Conservation (phyloP, 495 filamentous ascomycete genomes). For the Tuber umbilicatum region DNA sequence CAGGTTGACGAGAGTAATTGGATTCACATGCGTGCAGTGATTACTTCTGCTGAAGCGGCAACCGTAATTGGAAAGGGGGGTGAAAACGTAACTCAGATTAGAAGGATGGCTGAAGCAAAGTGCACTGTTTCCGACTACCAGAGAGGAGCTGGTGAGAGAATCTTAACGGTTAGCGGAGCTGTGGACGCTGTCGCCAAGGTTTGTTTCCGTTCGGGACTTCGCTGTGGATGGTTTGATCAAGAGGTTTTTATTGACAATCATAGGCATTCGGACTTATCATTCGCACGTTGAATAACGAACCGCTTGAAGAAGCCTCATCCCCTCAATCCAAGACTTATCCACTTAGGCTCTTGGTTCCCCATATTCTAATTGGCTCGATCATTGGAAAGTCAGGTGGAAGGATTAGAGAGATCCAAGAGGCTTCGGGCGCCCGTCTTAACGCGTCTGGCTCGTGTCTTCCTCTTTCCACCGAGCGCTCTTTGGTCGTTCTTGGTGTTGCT, state of each 20-base stretch:
- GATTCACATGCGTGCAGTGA: slow-evolving; percentile 94
- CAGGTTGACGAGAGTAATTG: slow-evolving; percentile 83
- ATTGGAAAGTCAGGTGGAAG: slow-evolving; percentile 92
- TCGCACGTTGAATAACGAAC: slow-evolving; percentile 94
- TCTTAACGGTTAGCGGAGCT: slow-evolving; percentile 88
- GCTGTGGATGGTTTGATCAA: slow-evolving; percentile 6
- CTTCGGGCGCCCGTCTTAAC: slow-evolving; percentile 91
- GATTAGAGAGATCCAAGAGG: slow-evolving; percentile 97
- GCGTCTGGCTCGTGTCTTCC: slow-evolving; percentile 92
- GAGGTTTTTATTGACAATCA: slow-evolving; percentile 17
- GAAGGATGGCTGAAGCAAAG: slow-evolving; percentile 84
- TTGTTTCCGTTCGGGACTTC: slow-evolving; percentile 41
- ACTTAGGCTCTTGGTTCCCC: slow-evolving; percentile 87
- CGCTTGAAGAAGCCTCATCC: slow-evolving; percentile 74
- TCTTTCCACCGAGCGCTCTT: slow-evolving; percentile 86
- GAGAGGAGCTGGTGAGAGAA: slow-evolving; percentile 91
- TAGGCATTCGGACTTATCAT: slow-evolving; percentile 98
- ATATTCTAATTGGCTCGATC: slow-evolving; percentile 96
- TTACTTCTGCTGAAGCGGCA: slow-evolving; percentile 92
- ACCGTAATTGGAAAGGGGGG: slow-evolving; percentile 98
- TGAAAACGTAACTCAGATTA: slow-evolving; percentile 94
- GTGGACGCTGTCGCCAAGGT: slow-evolving; percentile 98
- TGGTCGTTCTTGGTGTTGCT: slow-evolving; percentile 86
- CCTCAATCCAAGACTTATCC: slow-evolving; percentile 95
- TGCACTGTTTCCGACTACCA: slow-evolving; percentile 98